phyloP scores from a whole-genome alignment of 768 basidiomycete species.

The Kwoniella dejecticola region DNA sequence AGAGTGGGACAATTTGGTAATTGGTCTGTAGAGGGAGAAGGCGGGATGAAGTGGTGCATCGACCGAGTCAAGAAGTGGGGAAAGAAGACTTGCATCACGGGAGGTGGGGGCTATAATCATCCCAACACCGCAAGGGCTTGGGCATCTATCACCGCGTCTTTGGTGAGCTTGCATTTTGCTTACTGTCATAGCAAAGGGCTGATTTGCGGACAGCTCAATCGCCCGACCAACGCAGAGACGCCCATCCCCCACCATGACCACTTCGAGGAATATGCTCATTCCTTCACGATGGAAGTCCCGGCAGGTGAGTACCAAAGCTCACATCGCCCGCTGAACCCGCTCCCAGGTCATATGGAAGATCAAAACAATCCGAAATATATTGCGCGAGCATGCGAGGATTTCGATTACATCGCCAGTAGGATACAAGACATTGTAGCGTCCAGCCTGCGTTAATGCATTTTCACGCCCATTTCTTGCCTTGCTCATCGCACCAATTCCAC shows the following conservation, averaged over 20 bases:
- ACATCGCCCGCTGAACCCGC: no score
- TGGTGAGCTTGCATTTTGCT: constrained; percentile 60
- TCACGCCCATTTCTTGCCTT: constrained; percentile 27
- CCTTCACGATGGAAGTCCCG: constrained; percentile 76
- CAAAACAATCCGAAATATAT: constrained; percentile 67
- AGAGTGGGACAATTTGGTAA: constrained; percentile 70
- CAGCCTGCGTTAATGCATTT: constrained; percentile 14
- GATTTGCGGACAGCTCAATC: constrained; percentile 59
- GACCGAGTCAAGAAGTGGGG: constrained; percentile 38
- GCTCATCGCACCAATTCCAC: constrained; percentile 47
- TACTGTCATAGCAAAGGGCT: background rate
- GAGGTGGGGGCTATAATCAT: constrained; percentile 76
- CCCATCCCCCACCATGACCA: constrained; percentile 74
- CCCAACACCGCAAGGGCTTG: constrained; percentile 84
- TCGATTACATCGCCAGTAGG: constrained; percentile 23
- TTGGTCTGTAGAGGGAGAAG: constrained; percentile 62
- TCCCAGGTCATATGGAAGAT: constrained; percentile 71
- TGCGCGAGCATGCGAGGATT: constrained; percentile 24
- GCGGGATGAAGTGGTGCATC: constrained; percentile 67
- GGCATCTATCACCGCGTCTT: constrained; percentile 75
- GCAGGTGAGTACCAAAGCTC: constrained; percentile 28
- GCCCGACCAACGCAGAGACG: constrained; percentile 63
- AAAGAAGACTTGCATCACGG: constrained; percentile 40
- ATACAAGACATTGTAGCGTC: constrained; percentile 28
- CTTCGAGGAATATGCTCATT: constrained; percentile 75